phyloP scores from a whole-genome alignment of 768 basidiomycete genomes.

The Fomitopsis pulvina region DNA sequence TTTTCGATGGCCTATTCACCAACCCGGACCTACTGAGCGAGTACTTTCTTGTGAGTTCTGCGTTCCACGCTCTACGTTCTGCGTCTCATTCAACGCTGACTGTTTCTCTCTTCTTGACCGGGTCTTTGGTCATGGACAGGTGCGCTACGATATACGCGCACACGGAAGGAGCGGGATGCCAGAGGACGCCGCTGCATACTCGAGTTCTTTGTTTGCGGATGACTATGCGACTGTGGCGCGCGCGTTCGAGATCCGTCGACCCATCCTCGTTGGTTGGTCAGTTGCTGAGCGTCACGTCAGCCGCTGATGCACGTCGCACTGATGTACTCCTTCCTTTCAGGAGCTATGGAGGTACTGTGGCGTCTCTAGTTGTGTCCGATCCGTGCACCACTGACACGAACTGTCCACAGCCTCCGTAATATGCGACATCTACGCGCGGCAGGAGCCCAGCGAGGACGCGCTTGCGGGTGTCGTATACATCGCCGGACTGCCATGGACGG shows the following conservation, averaged over 20 bases:
- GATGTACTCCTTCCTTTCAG: not conserved
- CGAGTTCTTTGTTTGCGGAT: constrained; percentile 10
- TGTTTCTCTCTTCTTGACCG: not conserved
- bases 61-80: too few relatives aligned
- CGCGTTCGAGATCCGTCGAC: constrained; percentile 16
- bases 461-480: constrained; percentile 14
- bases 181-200: constrained; percentile 7
- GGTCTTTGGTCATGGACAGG: too few relatives aligned
- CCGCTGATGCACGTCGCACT: not conserved
- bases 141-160: constrained; percentile 22
- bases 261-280: constrained; percentile 19
- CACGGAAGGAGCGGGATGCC: constrained; percentile 16
- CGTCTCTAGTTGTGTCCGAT: not conserved
- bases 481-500: constrained; percentile 12
- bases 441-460: constrained; percentile 3
- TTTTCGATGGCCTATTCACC: constrained; percentile 15
- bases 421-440: constrained; percentile 12
- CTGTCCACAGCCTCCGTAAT: constrained; percentile 11
- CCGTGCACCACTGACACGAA: not conserved
- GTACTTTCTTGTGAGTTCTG: constrained; percentile 15
- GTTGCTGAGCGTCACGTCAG: not conserved
- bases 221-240: constrained; percentile 16
- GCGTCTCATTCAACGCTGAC: not conserved
- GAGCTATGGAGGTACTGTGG: constrained; percentile 7
- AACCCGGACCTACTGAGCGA: constrained; percentile 8